Evolutionary conservation across 108 stramenopile genomes (phyloP).

Genomic region (Conticribra weissflogii): DNA sequence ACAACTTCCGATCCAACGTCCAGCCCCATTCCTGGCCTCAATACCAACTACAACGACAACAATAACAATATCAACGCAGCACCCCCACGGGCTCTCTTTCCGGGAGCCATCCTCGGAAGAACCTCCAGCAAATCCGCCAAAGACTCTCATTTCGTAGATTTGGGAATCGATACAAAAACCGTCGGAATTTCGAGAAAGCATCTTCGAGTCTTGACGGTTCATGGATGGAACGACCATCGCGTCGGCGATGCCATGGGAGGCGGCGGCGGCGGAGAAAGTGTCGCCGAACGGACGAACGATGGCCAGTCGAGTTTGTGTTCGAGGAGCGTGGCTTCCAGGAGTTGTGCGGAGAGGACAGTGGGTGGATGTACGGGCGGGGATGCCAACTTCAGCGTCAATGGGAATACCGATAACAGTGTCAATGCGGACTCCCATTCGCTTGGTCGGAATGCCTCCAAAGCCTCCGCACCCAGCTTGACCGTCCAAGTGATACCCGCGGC

Average conservation of each 20-base stretch:
- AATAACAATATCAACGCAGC: background rate
- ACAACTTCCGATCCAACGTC: slow-evolving; percentile 44
- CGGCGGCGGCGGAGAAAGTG: background rate
- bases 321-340: background rate
- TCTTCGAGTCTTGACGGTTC: background rate
- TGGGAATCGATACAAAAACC: slow-evolving; percentile 2
- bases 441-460: too few relatives aligned
- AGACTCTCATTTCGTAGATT: slow-evolving; percentile 1
- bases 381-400: background rate
- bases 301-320: background rate
- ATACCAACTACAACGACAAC: background rate
- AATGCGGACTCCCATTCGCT: too few relatives aligned
- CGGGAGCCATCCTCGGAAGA: slow-evolving; percentile 10
- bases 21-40: slow-evolving; percentile 48
- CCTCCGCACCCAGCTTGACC: background rate
- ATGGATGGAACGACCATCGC: background rate
- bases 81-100: slow-evolving; percentile 2
- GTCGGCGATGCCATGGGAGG: background rate
- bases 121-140: slow-evolving; percentile 5
- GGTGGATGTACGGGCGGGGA: too few relatives aligned
- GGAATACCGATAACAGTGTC: background rate
- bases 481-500: slow-evolving; percentile 3
- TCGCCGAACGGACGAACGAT: background rate
- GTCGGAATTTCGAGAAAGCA: slow-evolving; percentile 9
- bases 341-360: background rate